A percentile compares a stretch with the other conserved stretches of the same genome.
Conservation (phyloP, 2,329 filamentous ascomycete species). For the Ceratocystis ficicola region DNA sequence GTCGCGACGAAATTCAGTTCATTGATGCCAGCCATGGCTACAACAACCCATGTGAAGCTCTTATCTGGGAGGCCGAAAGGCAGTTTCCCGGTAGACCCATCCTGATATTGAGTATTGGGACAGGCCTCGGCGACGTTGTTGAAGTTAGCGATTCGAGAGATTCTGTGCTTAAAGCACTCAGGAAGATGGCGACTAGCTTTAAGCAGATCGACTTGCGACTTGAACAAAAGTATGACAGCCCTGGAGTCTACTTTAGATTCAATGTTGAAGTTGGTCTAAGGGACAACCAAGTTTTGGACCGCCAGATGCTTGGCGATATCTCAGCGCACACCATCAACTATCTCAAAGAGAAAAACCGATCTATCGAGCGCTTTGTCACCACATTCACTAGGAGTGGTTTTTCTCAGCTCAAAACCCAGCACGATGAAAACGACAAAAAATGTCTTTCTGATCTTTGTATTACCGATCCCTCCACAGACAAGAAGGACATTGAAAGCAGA, state of each 20-base stretch:
- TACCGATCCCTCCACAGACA: accelerated
- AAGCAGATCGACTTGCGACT: no score
- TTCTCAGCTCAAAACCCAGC: no score
- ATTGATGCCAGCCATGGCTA: conserved; percentile 25
- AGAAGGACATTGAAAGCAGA: no score
- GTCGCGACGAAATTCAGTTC: no score
- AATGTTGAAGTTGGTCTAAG: conserved; percentile 26
- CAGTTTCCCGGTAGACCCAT: conserved; percentile 24
- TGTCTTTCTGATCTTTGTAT: no score
- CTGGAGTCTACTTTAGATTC: conserved; percentile 26
- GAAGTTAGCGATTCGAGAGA: conserved; percentile 21
- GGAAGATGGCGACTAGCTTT: neutral
- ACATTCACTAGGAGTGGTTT: neutral
- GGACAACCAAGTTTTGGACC: conserved; percentile 25
- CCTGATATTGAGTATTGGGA: conserved; percentile 26
- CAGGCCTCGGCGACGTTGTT: conserved; percentile 25
- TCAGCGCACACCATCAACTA: conserved; percentile 11
- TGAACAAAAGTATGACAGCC: conserved; percentile 23
- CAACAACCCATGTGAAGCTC: conserved; percentile 28
- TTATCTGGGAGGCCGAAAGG: conserved; percentile 27
- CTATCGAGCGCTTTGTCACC: neutral
- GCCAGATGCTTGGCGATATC: conserved; percentile 25
- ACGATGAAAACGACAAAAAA: no score
- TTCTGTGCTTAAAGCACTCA: neutral
- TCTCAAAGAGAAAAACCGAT: conserved; percentile 18